Evolutionary conservation across 2,329 filamentous ascomycete species (phyloP).

Genomic region (Bipolaris victoriae): DNA sequence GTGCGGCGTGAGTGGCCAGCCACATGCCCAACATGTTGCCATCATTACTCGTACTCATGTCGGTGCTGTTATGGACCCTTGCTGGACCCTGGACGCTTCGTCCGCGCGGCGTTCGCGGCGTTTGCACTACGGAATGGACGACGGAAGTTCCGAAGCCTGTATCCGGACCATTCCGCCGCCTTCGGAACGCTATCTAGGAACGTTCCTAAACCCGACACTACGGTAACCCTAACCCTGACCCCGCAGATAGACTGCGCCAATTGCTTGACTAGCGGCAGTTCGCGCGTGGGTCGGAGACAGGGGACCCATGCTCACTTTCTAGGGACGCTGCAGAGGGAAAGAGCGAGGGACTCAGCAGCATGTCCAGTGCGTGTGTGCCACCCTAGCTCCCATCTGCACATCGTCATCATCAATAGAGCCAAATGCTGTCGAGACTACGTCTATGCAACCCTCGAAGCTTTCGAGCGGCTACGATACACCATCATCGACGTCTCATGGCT

Average conservation of each 20-base stretch:
- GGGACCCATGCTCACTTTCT: not conserved
- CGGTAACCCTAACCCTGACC: not conserved
- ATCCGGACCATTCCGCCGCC: not conserved
- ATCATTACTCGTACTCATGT: not conserved
- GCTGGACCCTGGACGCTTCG: not conserved
- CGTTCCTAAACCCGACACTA: not conserved
- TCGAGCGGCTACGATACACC: not conserved
- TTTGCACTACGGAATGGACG: not conserved
- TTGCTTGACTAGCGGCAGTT: not conserved
- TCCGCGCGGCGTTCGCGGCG: not conserved
- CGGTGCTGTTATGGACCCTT: not conserved
- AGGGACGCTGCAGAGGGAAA: not conserved
- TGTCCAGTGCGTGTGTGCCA: not conserved
- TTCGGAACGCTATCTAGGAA: not conserved
- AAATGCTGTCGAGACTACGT: not conserved
- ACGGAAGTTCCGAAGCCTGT: not conserved
- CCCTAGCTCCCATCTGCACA: slow-evolving; percentile 1
- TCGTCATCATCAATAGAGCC: not conserved
- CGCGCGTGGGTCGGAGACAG: not conserved
- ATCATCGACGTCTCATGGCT: not conserved
- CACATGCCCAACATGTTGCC: not conserved
- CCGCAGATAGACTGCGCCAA: not conserved
- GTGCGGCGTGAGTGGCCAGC: not conserved
- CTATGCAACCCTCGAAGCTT: not conserved
- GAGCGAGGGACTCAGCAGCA: not conserved